Conservation (phyloP, 495 filamentous ascomycete species). For the Cladorrhinum samala region DNA sequence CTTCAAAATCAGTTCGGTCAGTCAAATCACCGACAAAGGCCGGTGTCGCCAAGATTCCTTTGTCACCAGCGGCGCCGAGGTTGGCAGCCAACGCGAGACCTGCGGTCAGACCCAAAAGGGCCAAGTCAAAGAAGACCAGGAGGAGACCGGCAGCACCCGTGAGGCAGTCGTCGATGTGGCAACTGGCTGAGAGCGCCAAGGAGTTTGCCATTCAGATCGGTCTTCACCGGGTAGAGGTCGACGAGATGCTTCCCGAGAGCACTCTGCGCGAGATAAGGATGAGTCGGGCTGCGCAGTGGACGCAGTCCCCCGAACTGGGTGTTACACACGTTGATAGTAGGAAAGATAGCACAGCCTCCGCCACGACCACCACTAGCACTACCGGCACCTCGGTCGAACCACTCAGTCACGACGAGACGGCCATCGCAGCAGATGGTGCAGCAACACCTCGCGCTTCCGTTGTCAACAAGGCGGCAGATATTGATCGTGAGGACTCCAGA, state of each 20-base stretch:
- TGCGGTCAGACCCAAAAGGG: constrained; percentile 27
- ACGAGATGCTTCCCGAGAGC: constrained; percentile 46
- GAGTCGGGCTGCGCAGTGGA: constrained; percentile 24
- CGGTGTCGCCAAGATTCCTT: constrained; percentile 9
- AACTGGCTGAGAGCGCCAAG: constrained; percentile 41
- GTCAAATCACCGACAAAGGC: constrained; percentile 22
- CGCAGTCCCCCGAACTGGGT: constrained; percentile 11
- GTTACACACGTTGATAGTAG: constrained; percentile 11
- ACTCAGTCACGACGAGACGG: constrained; percentile 31
- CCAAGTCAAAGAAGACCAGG: constrained; percentile 35
- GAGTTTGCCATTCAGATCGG: constrained; percentile 36
- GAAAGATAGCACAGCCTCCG: constrained; percentile 13
- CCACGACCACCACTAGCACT: constrained; percentile 3
- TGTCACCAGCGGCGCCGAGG: constrained; percentile 19
- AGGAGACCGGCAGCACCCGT: constrained; percentile 23
- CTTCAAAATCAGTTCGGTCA: constrained; percentile 7
- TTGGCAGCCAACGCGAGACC: constrained; percentile 16
- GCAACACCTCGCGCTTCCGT: constrained; percentile 12
- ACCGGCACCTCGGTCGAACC: constrained; percentile 30
- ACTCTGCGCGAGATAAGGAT: constrained; percentile 36
- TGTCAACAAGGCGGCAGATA: constrained; percentile 4
- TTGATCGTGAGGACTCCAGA: constrained; percentile 6
- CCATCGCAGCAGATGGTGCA: constrained; percentile 16
- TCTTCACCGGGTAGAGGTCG: constrained; percentile 42
- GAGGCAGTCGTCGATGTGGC: constrained; percentile 38